These are phyloP conservation scores for Teratosphaeria nubilosa DNA, from an alignment of 2,329 filamentous ascomycete species.

Conservation along the genomic window DNA sequence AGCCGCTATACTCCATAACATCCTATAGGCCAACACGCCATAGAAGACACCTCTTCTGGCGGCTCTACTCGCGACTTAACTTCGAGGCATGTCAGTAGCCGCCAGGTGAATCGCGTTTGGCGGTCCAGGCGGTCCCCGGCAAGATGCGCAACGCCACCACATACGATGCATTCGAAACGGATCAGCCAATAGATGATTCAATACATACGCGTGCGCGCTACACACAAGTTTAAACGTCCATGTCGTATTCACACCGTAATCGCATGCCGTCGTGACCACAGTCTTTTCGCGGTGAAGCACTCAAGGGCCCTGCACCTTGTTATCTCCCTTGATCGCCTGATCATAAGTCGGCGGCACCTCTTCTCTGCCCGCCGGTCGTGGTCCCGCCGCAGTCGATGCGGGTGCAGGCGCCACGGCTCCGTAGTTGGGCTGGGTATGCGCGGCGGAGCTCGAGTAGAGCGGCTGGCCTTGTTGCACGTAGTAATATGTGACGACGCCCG, in stretches of 20 bases:
- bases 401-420: constrained; percentile 22
- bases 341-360: constrained; percentile 73
- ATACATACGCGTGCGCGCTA: neutral
- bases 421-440: constrained; percentile 32
- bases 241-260: neutral
- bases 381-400: constrained; percentile 30
- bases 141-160: too few relatives aligned
- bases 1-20: too few relatives aligned
- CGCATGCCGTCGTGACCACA: neutral
- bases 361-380: constrained; percentile 27
- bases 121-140: too few relatives aligned
- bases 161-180: too few relatives aligned
- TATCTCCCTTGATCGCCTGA: constrained; percentile 70
- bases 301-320: constrained; percentile 65
- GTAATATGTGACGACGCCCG: constrained; percentile 62
- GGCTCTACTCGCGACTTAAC: too few relatives aligned
- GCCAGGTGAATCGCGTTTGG: too few relatives aligned
- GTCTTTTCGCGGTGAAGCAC: neutral
- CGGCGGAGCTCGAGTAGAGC: constrained; percentile 27
- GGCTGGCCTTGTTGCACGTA: constrained; percentile 41
- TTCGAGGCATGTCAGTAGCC: too few relatives aligned
- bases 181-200: neutral
- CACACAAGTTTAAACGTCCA: neutral
- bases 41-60: too few relatives aligned
- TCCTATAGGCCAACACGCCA: too few relatives aligned